Evolutionary conservation across 371 early-diverging fungal genomes (phyloP).

Genomic region (Rhizopus arrhizus): DNA sequence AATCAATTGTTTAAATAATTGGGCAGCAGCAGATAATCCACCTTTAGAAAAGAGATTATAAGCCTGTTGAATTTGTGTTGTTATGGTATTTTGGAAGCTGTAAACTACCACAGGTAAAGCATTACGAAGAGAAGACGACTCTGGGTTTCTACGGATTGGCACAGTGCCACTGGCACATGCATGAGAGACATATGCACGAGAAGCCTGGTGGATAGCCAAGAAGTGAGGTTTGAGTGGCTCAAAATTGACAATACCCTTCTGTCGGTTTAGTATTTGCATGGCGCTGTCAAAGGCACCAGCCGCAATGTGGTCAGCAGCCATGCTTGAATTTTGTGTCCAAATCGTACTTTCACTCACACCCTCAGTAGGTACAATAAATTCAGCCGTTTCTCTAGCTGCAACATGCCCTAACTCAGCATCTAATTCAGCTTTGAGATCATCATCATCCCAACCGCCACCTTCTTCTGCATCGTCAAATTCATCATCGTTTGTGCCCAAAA

Average conservation of each 20-base stretch:
- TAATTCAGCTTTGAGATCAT: slow-evolving; percentile 65
- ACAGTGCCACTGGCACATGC: slow-evolving; percentile 64
- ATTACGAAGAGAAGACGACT: slow-evolving; percentile 55
- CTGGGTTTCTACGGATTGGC: slow-evolving; percentile 66
- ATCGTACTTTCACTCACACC: slow-evolving; percentile 70
- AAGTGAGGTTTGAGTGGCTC: slow-evolving; percentile 86
- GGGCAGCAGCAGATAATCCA: slow-evolving; percentile 75
- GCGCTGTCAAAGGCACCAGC: slow-evolving; percentile 94
- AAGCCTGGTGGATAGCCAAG: slow-evolving; percentile 77
- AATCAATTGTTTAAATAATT: slow-evolving; percentile 74
- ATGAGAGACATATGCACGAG: slow-evolving; percentile 68
- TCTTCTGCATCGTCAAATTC: slow-evolving; percentile 53
- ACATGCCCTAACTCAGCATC: slow-evolving; percentile 64
- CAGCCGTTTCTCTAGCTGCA: slow-evolving; percentile 65
- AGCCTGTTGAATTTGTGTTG: slow-evolving; percentile 72
- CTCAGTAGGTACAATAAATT: slow-evolving; percentile 68
- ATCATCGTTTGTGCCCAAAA: slow-evolving; percentile 36
- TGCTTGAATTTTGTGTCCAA: slow-evolving; percentile 82
- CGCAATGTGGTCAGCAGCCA: slow-evolving; percentile 89
- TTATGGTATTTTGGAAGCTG: slow-evolving; percentile 55
- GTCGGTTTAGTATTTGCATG: slow-evolving; percentile 89
- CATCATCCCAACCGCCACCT: slow-evolving; percentile 60
- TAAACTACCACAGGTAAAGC: slow-evolving; percentile 59
- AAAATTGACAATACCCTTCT: slow-evolving; percentile 88
- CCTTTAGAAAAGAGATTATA: slow-evolving; percentile 77